Evolutionary conservation across 1,139 yeast species (phyloP).

Genomic region (Hyphopichia burtonii): DNA sequence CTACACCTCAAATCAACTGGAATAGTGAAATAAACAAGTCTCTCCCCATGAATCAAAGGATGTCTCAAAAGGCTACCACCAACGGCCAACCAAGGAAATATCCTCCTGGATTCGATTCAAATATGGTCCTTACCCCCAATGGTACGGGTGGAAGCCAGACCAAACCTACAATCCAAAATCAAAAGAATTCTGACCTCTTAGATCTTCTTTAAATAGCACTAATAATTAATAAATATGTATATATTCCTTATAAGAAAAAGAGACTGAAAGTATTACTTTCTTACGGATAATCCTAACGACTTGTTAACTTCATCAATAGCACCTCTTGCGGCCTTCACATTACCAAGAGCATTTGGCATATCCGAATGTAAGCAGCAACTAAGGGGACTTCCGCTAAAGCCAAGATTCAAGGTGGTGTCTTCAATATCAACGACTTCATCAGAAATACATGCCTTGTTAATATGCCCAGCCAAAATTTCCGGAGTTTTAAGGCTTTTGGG

Average conservation of each 20-base stretch:
- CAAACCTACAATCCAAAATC: neutral
- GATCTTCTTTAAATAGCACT: conserved; percentile 5
- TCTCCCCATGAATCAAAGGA: neutral
- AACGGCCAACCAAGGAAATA: conserved; percentile 8
- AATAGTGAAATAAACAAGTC: conserved; percentile 11
- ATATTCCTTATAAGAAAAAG: too few species aligned
- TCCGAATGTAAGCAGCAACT: conserved; percentile 36
- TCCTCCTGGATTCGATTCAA: conserved; percentile 33
- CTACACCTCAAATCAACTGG: conserved; percentile 18
- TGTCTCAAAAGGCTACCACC: conserved; percentile 2
- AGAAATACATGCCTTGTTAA: conserved; percentile 21
- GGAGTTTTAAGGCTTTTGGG: conserved; percentile 25
- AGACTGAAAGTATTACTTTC: too few species aligned
- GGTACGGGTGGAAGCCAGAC: conserved; percentile 4
- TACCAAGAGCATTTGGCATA: conserved; percentile 35
- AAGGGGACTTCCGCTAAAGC: conserved; percentile 26
- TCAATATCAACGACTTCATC: conserved; percentile 18
- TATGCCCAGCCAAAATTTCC: conserved; percentile 23
- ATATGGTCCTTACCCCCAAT: conserved; percentile 19
- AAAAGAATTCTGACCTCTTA: conserved; percentile 4
- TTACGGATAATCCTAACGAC: neutral
- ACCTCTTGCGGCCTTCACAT: conserved; percentile 24
- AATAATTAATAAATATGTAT: neutral
- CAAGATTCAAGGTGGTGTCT: conserved; percentile 18
- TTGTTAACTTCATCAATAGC: conserved; percentile 27